Percentiles rank a stretch among this genome's conserved stretches.
Conservation (phyloP, 192 early-diverging fungal species). For the Coemansia sp. region DNA sequence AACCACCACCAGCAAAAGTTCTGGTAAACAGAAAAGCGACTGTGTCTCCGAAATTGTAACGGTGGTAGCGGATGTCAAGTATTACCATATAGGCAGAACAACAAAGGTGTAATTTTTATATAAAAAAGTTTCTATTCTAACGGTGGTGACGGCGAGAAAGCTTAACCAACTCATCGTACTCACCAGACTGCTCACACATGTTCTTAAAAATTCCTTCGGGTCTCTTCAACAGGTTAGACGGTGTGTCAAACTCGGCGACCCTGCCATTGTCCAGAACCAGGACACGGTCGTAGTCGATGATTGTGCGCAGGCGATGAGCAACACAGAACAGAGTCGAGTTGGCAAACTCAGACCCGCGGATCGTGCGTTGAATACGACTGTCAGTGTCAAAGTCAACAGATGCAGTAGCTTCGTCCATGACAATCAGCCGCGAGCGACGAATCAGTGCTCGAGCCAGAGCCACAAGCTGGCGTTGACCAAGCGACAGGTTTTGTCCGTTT, state of each 20-base stretch:
- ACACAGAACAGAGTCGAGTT: conserved; percentile 79
- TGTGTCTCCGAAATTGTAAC: background rate
- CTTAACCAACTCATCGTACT: conserved; percentile 60
- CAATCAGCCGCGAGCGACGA: conserved; percentile 64
- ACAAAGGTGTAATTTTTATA: background rate
- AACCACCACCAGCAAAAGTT: background rate
- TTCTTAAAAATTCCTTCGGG: conserved; percentile 61
- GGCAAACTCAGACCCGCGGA: conserved; percentile 71
- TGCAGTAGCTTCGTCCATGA: conserved; percentile 90
- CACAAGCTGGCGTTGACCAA: conserved; percentile 78
- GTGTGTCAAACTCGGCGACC: conserved; percentile 81
- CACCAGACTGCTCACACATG: conserved; percentile 86
- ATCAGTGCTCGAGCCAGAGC: conserved; percentile 78
- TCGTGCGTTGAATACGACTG: conserved; percentile 81
- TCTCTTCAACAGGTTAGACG: conserved; percentile 62
- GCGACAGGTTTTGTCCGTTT: conserved; percentile 75
- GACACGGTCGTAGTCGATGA: conserved; percentile 83
- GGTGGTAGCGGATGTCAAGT: background rate
- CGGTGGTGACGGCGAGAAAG: background rate
- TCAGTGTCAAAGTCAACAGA: conserved; percentile 87
- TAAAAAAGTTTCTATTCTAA: background rate
- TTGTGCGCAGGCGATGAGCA: conserved; percentile 84
- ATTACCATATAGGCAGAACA: background rate
- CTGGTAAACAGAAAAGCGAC: background rate
- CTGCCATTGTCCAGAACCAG: conserved; percentile 79